Percentiles rank a stretch among this genome's conserved stretches.
These are phyloP conservation scores for Cutaneotrichosporon curvatum DNA, from an alignment of 1,284 basidiomycete genomes.

Conservation along the genomic window DNA sequence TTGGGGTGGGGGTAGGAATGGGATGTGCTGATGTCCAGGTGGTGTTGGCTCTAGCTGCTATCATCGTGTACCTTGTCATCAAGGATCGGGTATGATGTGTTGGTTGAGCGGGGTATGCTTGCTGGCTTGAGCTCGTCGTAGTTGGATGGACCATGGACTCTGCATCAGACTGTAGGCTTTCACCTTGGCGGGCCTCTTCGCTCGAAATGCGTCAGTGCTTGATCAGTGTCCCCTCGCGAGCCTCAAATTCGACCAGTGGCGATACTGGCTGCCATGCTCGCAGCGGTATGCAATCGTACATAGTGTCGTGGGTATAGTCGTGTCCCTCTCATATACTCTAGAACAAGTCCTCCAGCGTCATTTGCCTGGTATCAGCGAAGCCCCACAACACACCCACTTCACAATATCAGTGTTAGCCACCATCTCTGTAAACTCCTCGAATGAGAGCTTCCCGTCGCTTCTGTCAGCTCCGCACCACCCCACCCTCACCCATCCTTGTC, in stretches of 20 bases:
- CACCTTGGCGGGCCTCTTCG: too few relatives aligned
- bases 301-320: background rate
- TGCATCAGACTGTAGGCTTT: too few relatives aligned
- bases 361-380: slow-evolving; percentile 83
- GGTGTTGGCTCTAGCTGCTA: slow-evolving; percentile 5
- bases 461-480: slow-evolving; percentile 34
- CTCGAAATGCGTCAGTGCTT: too few relatives aligned
- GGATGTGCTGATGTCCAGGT: slow-evolving; percentile 1
- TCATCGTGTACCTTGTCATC: slow-evolving; percentile 7
- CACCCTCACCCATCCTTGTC: slow-evolving; percentile 67
- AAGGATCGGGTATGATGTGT: slow-evolving; percentile 3
- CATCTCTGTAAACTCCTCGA: slow-evolving; percentile 94
- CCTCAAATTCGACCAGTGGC: too few relatives aligned
- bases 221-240: too few relatives aligned
- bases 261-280: too few relatives aligned
- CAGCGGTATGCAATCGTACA: too few relatives aligned
- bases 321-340: slow-evolving; percentile 32
- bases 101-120: too few relatives aligned
- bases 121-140: too few relatives aligned
- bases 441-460: slow-evolving; percentile 84
- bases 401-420: slow-evolving; percentile 77
- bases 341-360: slow-evolving; percentile 92
- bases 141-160: too few relatives aligned
- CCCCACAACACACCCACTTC: slow-evolving; percentile 29
- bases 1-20: background rate